A percentile compares a stretch with the other conserved stretches of the same genome.
Evolutionary conservation across 2,329 filamentous ascomycete genomes (phyloP).

Genomic region (Aspergillus melleus): DNA sequence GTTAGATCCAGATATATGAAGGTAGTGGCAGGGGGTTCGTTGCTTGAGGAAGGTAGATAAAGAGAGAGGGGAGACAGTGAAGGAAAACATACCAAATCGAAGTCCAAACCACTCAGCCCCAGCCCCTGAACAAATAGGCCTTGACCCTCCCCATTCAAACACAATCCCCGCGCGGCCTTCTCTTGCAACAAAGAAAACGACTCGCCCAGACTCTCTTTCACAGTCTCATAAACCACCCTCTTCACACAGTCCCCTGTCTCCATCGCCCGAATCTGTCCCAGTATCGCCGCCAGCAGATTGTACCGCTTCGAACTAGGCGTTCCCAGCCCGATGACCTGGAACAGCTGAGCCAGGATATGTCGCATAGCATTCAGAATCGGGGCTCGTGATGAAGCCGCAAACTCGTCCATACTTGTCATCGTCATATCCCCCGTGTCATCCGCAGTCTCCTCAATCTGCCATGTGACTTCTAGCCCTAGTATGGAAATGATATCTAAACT

Average conservation of each 20-base stretch:
- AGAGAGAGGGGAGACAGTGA: not conserved
- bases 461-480: constrained; percentile 20
- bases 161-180: not conserved
- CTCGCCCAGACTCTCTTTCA: not conserved
- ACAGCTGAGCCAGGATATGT: constrained; percentile 20
- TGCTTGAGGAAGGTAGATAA: no score
- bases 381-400: constrained; percentile 10
- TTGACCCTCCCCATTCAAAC: not conserved
- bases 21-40: no score
- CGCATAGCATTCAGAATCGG: constrained; percentile 20
- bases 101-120: not conserved
- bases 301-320: constrained; percentile 20
- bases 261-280: constrained; percentile 16
- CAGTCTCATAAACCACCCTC: constrained; percentile 2
- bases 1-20: not conserved
- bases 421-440: not conserved
- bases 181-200: not conserved
- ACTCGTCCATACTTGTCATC: constrained; percentile 7
- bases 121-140: no score
- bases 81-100: not conserved
- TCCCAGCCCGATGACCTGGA: constrained; percentile 21
- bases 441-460: constrained; percentile 24
- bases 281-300: constrained; percentile 13
- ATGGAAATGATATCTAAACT: not conserved
- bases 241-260: not conserved